Evolutionary conservation across 1,284 basidiomycete genomes (phyloP).

Genomic region (Phlebopus sp.): DNA sequence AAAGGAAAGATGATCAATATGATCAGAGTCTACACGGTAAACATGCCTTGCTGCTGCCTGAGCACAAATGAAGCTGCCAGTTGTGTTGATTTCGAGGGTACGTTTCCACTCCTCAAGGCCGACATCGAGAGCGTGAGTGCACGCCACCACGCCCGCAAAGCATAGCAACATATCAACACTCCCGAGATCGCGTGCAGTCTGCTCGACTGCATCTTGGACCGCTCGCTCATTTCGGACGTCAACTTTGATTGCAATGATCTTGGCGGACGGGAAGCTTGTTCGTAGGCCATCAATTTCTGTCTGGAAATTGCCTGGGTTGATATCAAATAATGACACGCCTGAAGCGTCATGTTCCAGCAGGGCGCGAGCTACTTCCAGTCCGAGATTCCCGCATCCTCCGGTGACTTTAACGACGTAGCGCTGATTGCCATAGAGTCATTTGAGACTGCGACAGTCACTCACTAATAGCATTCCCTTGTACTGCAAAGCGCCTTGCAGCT

Average conservation of each 20-base stretch:
- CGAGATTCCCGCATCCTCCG: conserved; percentile 41
- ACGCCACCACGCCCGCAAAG: conserved; percentile 40
- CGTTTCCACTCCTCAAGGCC: conserved; percentile 34
- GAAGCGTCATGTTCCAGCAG: conserved; percentile 42
- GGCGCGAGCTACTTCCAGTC: conserved; percentile 33
- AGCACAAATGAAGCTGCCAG: conserved; percentile 43
- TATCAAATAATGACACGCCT: conserved; percentile 40
- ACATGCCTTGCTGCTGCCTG: conserved; percentile 39
- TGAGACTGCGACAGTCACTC: conserved; percentile 6
- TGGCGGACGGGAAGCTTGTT: conserved; percentile 35
- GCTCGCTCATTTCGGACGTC: conserved; percentile 36
- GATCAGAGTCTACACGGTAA: neutral
- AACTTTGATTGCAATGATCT: conserved; percentile 33
- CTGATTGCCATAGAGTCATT: neutral
- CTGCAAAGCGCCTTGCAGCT: conserved; percentile 34
- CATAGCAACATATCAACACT: conserved; percentile 38
- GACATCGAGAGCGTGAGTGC: conserved; percentile 32
- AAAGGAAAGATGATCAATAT: neutral
- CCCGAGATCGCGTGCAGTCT: conserved; percentile 30
- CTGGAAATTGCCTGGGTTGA: conserved; percentile 21
- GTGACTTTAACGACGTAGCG: conserved; percentile 34
- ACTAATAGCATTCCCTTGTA: conserved; percentile 42
- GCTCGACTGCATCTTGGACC: conserved; percentile 30
- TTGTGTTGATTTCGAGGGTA: conserved; percentile 41
- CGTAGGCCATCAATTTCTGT: conserved; percentile 25